phyloP scores from a whole-genome alignment of 2,329 filamentous ascomycete genomes.

The Alternaria triticina region DNA sequence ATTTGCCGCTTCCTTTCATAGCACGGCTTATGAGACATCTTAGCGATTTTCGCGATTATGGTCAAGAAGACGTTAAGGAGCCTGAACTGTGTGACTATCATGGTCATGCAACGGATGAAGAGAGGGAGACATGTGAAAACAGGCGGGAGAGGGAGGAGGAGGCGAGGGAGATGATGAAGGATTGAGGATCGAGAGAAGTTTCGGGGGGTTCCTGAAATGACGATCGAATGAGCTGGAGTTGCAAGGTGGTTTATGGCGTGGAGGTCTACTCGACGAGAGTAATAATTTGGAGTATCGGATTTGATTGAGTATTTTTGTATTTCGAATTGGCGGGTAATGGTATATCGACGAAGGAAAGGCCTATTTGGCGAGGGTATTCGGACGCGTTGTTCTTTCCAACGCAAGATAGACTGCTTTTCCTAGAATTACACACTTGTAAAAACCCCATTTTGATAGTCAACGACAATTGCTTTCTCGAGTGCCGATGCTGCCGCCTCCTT shows the following conservation, averaged over 20 bases:
- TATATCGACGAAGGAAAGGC: background rate
- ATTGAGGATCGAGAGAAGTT: background rate
- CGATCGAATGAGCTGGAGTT: background rate
- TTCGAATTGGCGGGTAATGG: background rate
- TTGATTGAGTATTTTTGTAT: background rate
- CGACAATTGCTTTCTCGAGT: constrained; percentile 49
- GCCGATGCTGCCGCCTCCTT: constrained; percentile 40
- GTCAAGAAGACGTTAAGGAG: background rate
- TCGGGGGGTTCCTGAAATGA: background rate
- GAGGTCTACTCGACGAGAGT: background rate
- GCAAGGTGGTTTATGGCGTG: background rate
- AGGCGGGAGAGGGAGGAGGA: background rate
- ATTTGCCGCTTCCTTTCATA: background rate
- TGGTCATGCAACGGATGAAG: background rate
- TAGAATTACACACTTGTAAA: constrained; percentile 24
- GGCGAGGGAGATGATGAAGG: background rate
- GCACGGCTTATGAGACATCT: background rate
- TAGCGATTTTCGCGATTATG: background rate
- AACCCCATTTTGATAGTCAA: constrained; percentile 49
- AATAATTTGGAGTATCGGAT: background rate
- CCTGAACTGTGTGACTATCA: background rate
- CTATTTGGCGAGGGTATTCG: background rate
- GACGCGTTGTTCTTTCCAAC: background rate
- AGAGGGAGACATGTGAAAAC: background rate
- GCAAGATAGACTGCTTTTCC: background rate